Percentiles rank a stretch among this genome's conserved stretches.
phyloP scores from a whole-genome alignment of 2,329 filamentous ascomycete species.

The Calycina herbarum region DNA sequence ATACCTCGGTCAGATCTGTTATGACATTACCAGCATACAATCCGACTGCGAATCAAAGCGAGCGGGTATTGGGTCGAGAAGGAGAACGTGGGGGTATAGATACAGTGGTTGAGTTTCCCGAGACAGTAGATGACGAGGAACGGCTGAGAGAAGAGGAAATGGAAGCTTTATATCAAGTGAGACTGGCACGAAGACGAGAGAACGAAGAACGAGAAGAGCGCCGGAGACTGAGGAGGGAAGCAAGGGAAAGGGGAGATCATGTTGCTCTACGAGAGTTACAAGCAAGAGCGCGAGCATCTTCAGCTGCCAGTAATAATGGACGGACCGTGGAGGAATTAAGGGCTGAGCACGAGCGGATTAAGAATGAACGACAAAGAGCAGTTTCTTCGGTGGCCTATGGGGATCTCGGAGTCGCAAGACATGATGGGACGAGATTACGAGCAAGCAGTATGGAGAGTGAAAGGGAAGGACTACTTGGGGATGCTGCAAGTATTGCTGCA shows the following conservation, averaged over 20 bases:
- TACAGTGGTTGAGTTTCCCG: constrained; percentile 81
- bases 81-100: constrained; percentile 93
- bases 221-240: constrained; percentile 68
- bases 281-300: constrained; percentile 51
- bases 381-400: constrained; percentile 77
- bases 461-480: constrained; percentile 67
- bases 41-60: constrained; percentile 67
- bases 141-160: constrained; percentile 88
- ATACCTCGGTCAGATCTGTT: constrained; percentile 86
- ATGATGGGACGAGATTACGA: constrained; percentile 74
- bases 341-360: constrained; percentile 55
- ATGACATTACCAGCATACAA: constrained; percentile 91
- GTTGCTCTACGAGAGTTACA: constrained; percentile 65
- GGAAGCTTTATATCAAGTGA: constrained; percentile 89
- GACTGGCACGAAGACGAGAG: constrained; percentile 73
- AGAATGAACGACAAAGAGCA: constrained; percentile 61
- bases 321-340: constrained; percentile 62
- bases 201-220: constrained; percentile 75
- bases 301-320: constrained; percentile 21
- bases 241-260: constrained; percentile 69
- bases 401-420: constrained; percentile 72
- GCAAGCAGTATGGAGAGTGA: constrained; percentile 75
- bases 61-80: constrained; percentile 82
- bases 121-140: constrained; percentile 71
- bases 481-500: constrained; percentile 54